These are phyloP conservation scores for Psilocybe azurescens DNA, from an alignment of 768 basidiomycete species.

Conservation along the genomic window DNA sequence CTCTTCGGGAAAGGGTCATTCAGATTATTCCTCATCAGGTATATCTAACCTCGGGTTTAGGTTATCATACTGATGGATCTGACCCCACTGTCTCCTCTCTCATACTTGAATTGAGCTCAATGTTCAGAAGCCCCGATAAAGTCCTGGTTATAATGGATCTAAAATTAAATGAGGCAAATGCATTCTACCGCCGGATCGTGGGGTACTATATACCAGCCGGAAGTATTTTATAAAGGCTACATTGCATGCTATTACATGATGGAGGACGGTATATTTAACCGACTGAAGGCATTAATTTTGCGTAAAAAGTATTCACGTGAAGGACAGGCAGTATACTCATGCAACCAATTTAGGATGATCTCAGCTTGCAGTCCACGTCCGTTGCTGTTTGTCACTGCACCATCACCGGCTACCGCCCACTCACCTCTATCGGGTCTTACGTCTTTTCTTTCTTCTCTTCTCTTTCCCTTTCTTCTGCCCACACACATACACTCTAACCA, in stretches of 20 bases:
- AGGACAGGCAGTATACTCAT: neutral
- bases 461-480: neutral
- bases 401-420: conserved; percentile 7
- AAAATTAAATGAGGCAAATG: conserved; percentile 6
- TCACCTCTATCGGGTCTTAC: conserved; percentile 2
- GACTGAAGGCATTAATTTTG: too few relatives aligned
- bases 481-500: neutral
- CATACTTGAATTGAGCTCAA: neutral
- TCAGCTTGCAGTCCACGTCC: conserved; percentile 15
- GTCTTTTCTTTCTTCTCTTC: conserved; percentile 3
- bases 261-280: too few relatives aligned
- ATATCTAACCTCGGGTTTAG: too few relatives aligned
- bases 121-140: neutral
- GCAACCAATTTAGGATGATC: conserved; percentile 16
- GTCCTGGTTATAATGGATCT: neutral
- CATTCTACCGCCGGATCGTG: neutral
- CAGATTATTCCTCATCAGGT: too few relatives aligned
- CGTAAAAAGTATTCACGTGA: conserved; percentile 13
- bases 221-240: neutral
- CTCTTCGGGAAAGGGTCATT: too few relatives aligned
- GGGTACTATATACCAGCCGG: neutral
- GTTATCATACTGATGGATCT: too few relatives aligned
- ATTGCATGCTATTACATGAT: neutral
- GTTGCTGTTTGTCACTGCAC: conserved; percentile 15
- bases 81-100: neutral